phyloP scores from a whole-genome alignment of 441 rosid species.

The Arabidopsis lyrata region DNA sequence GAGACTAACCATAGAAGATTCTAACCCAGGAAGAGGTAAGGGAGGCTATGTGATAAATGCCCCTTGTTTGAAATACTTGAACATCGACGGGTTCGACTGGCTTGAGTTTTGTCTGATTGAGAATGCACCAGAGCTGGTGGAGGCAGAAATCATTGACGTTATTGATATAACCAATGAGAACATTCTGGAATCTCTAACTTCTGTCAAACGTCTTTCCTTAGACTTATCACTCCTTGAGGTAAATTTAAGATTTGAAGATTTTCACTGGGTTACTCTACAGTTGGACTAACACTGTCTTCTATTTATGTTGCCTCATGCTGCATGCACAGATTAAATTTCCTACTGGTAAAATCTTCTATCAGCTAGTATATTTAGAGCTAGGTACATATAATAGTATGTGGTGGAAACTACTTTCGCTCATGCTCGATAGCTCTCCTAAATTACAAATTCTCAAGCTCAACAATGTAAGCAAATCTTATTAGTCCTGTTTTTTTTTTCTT shows the following conservation, averaged over 20 bases:
- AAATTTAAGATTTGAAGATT: not conserved
- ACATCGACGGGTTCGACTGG: not conserved
- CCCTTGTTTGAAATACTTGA: not conserved
- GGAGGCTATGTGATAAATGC: slow-evolving; percentile 2
- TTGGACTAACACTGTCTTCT: not conserved
- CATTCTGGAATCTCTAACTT: not conserved
- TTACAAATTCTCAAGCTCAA: not conserved
- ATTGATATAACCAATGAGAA: not conserved
- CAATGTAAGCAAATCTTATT: not conserved
- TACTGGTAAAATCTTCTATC: not conserved
- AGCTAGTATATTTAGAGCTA: not conserved
- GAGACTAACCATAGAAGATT: not conserved
- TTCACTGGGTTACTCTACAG: not conserved
- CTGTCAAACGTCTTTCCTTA: not conserved
- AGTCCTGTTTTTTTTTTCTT: not conserved
- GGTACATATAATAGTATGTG: not conserved
- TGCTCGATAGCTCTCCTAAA: not conserved
- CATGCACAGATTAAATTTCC: not conserved
- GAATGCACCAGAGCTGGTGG: not conserved
- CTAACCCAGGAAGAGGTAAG: not conserved
- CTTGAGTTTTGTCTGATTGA: not conserved
- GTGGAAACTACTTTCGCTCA: not conserved
- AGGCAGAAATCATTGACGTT: not conserved
- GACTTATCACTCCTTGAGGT: not conserved
- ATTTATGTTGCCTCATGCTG: not conserved